Base-by-base conservation (phyloP, 2,329 filamentous ascomycete species). In the Lasiodiplodia hormozganensis region DNA sequence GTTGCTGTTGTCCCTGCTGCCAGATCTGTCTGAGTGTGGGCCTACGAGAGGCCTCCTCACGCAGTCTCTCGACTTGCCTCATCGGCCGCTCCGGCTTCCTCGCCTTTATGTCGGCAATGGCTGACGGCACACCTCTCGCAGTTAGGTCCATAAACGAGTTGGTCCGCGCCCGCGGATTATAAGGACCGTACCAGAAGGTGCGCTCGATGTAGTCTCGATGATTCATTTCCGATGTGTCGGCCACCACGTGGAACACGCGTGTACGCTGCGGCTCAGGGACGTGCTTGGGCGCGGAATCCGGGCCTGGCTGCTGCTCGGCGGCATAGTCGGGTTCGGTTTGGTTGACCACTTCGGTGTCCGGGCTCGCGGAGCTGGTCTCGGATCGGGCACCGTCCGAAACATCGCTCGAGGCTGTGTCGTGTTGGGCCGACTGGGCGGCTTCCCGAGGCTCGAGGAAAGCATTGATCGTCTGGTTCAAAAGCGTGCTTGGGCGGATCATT, bases 171-270 rank as follows among this genome's bases (percentile, higher is more conserved):
- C 38, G 47, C 28, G 49, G 71, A 71, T 11, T 70, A 68, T 56
- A 68, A 8, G 49, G 51, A 18, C 67, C 49, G 51, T 64, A 68
- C 51, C 51, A 64, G 25, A 56, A 36, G 7, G 51, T 36, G 2
- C 74, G 72, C 69, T 82, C 76, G 68, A 84, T 75, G 38, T 76
- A 78, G 69, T 83, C 81, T 56, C 78, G 76, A 70, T 83, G 82
- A 21, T 81, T 73, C 40, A 73, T 74, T 47, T 75, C 77, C 7
- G 79, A 78, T 10, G 75, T 73, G 70, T 82, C 79, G 49, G 81
- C 72, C 18, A 76, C 76, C 47, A 84, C 72, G 66, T 82, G 79
- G 72, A 83, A 84, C 73, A 74, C 77, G 64, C 76, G 77, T 21
- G 75, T 72, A 36, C 72, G 75, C n/a, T 40, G 62, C 68, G 60